These are phyloP conservation scores for Penicillium corylophilum DNA, from an alignment of 2,329 filamentous ascomycete genomes.

Conservation along the genomic window DNA sequence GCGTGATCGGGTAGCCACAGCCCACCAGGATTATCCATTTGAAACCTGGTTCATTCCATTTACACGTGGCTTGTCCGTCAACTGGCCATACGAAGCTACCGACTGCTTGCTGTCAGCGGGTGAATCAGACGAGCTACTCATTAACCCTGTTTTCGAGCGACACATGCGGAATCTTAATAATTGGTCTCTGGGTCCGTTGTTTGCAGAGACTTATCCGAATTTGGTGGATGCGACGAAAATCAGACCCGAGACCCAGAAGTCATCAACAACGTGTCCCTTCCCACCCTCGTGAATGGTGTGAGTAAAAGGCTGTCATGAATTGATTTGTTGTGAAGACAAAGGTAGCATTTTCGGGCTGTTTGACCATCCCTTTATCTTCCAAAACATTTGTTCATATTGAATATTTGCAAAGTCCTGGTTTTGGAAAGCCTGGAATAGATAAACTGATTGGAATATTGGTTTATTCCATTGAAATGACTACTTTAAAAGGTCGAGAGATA, in stretches of 20 bases:
- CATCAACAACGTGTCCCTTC: background rate
- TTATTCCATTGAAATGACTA: background rate
- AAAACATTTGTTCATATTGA: background rate
- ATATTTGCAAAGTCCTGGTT: background rate
- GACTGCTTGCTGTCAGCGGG: conserved; percentile 62
- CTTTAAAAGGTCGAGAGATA: background rate
- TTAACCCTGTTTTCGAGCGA: conserved; percentile 83
- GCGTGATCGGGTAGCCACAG: conserved; percentile 63
- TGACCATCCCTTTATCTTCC: background rate
- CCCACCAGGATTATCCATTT: conserved; percentile 62
- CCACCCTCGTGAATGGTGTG: background rate
- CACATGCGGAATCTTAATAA: conserved; percentile 74
- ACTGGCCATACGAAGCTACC: conserved; percentile 78
- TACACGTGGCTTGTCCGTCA: conserved; percentile 71
- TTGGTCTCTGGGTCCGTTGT: conserved; percentile 74
- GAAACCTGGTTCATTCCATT: conserved; percentile 82
- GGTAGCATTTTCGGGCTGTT: background rate
- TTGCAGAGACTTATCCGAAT: conserved; percentile 64
- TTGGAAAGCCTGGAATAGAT: background rate
- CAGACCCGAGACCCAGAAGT: conserved; percentile 18
- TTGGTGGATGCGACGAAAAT: conserved; percentile 47
- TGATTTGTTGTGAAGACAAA: background rate
- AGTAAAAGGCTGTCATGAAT: background rate
- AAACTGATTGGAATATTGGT: background rate
- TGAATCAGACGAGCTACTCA: conserved; percentile 63